phyloP scores from a whole-genome alignment of 129 eudicot genomes.

The Arctium lappa region DNA sequence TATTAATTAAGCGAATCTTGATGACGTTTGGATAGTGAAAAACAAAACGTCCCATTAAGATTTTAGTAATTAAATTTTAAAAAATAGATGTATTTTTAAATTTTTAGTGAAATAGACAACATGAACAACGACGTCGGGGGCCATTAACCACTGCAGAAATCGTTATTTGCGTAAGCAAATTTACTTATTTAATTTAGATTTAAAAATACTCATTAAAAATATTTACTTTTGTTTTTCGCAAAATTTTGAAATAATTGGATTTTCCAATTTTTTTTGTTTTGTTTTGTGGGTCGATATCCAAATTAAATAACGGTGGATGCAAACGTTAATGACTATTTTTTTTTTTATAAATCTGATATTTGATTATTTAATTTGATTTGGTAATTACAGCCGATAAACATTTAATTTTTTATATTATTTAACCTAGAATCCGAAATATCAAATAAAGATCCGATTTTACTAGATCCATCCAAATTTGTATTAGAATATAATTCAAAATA shows the following conservation, averaged over 20 bases:
- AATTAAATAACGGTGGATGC: background rate
- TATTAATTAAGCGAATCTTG: background rate
- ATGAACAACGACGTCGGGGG: constrained; percentile 11
- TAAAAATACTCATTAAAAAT: background rate
- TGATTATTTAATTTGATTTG: too few relatives aligned
- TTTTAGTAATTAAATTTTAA: background rate
- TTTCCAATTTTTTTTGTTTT: background rate
- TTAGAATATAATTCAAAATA: too few relatives aligned
- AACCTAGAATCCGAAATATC: too few relatives aligned
- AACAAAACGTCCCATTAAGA: background rate
- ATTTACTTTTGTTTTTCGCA: background rate
- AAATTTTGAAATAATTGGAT: background rate
- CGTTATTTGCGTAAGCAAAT: constrained; percentile 9
- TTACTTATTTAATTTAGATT: background rate
- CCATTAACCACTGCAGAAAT: background rate
- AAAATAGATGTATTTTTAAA: background rate
- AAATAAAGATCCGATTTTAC: too few relatives aligned
- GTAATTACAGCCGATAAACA: too few relatives aligned
- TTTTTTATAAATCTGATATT: background rate
- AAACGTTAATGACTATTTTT: background rate
- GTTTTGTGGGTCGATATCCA: background rate
- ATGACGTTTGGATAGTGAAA: background rate
- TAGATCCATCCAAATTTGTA: background rate
- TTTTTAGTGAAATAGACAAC: constrained; percentile 4
- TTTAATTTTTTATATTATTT: too few relatives aligned